Evolutionary conservation across 495 filamentous ascomycete genomes (phyloP), one percentile per base, ranked within the genome.

Genomic region (Annulohypoxylon stygium): DNA sequence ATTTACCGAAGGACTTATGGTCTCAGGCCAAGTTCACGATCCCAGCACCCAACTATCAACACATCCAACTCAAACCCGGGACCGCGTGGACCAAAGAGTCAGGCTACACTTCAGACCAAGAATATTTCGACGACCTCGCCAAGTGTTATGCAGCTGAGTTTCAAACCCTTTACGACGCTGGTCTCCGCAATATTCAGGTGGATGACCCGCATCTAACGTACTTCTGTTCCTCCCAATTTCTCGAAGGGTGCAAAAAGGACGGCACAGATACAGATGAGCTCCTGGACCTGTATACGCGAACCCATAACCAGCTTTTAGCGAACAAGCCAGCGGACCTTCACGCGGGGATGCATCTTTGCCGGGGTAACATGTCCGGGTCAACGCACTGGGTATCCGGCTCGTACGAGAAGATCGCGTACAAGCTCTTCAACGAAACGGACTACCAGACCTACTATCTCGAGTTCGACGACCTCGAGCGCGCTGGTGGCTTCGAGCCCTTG

Each of bases 381-480:
- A 86, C 90, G 30, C 90, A 93, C 83, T 95, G 94, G 83, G 88
- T 89, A 67, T 90, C 92, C 78, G 93, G 93, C 33, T 90, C 89
- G 33, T 95, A 95, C 78, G 93, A 95, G 79, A 85, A 86, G 48
- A 93, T 95, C 66, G 93, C 93, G 53, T 85, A 86, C 71, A 93
- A 92, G 82, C 86, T 95, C 18, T 95, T 95, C 86, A 85, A 90
- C 67, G 85, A 91, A 70, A 87, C 94, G 61, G 87, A 92, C 75
- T 89, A 93, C 16, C 86, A 91, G 80, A 93, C 91, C 2, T 94
- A 92, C 83, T 94, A 93, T 78, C 88, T 95, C 55, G 93, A 94
- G 79, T 95, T 93, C 77, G 87, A 89, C 73, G 92, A 94, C 82
- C 92, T 91, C n/a, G 84, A 85, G 30, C 88, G 92, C 8, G 86